Evolutionary conservation across 345 rosid species (phyloP), one percentile per base, ranked within the genome.

Genomic region (Hypericum perforatum): DNA sequence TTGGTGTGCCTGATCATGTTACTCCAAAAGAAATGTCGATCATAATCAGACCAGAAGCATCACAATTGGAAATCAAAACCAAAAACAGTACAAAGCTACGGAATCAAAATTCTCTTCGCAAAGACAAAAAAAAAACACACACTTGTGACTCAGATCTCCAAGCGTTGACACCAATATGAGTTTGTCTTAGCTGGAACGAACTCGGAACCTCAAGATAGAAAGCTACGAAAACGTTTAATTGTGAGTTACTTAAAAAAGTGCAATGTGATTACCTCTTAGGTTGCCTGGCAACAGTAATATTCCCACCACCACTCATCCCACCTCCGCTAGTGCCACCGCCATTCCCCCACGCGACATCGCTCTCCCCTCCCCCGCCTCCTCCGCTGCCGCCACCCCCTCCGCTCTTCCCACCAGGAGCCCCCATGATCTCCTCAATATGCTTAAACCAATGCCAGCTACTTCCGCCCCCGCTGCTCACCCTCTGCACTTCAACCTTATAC

Each of bases 371-470:
- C n/a, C 13, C 40, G 37, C 13, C 46, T 9, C 36, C 59, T 8
- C 61, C 60, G n/a, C n/a, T n/a, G 3, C 50, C 56, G 15, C 48
- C 58, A 44, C 50, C 15, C 13, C 45, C 37, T 8, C 10, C 43
- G n/a, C 11, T 38, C 50, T 59, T 61, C 12, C 43, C 13, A 32
- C 60, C 39, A 7, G 22, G 39, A 0, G 85, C 81, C 5, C 89
- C 92, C 11, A 89, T 78, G 29, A 90, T 82, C 29, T 70, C 89
- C 61, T 84, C 97, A 76, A 86, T 77, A 63, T 78, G 78, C 72
- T 82, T 84, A 40, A 84, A 86, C 96, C 96, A 90, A 58, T 86
- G 96, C 97, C 97, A 90, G 59, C 79, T 83, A 37, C 94, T 86
- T 14, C 13, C 52, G 6, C 58, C 45, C 16, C 14, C 41, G 11